Evolutionary conservation across 371 early-diverging fungal species (phyloP).

Genomic region (Lichtheimia ramosa): DNA sequence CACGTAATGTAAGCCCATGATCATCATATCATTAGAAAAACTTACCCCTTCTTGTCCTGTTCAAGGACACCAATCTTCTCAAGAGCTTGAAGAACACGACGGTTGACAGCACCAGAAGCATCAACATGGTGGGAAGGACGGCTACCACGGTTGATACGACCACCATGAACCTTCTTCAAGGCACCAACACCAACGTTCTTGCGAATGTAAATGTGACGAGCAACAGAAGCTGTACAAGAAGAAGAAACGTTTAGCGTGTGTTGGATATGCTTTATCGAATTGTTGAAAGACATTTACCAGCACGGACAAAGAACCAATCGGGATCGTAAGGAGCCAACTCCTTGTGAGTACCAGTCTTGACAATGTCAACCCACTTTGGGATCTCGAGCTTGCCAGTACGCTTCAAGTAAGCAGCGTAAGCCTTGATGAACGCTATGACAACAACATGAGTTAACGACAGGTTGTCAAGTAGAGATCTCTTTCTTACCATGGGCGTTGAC

Average conservation of each 20-base stretch:
- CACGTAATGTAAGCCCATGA: background rate
- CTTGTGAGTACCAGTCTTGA: constrained; percentile 96
- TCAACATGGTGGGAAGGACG: constrained; percentile 91
- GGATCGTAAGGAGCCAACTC: constrained; percentile 96
- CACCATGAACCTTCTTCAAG: constrained; percentile 91
- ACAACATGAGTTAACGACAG: background rate
- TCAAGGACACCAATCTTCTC: constrained; percentile 97
- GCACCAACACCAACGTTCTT: constrained; percentile 94
- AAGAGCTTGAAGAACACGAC: constrained; percentile 95
- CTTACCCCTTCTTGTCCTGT: constrained; percentile 85
- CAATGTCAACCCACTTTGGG: constrained; percentile 98
- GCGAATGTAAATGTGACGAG: constrained; percentile 98
- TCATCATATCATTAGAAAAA: background rate
- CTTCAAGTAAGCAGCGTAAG: constrained; percentile 98
- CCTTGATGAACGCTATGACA: constrained; percentile 82
- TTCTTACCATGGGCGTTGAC: constrained; percentile 80
- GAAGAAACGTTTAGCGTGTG: background rate
- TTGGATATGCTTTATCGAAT: background rate
- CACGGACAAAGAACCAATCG: constrained; percentile 98
- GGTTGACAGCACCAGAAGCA: constrained; percentile 89
- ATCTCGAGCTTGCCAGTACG: constrained; percentile 96
- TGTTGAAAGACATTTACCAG: constrained; percentile 57
- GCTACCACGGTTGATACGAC: constrained; percentile 89
- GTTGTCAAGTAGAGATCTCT: too few species aligned
- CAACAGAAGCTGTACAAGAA: constrained; percentile 79